These are phyloP conservation scores for Dactylonectria macrodidyma DNA, from an alignment of 2,329 filamentous ascomycete species.

Conservation along the genomic window DNA sequence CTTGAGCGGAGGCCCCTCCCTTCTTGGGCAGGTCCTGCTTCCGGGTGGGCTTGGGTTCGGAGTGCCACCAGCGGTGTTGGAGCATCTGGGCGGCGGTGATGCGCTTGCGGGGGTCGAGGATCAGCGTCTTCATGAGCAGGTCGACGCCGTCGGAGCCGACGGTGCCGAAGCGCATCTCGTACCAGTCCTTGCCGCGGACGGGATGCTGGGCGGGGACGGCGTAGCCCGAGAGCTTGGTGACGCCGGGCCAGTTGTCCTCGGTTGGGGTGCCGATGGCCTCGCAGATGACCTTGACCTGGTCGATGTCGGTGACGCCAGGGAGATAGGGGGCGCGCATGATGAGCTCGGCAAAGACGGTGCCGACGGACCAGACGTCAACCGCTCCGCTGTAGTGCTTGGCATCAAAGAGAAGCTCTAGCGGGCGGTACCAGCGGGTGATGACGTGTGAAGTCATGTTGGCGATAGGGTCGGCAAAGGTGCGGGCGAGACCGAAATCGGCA, in stretches of 20 bases:
- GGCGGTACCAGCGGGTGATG: conserved; percentile 96
- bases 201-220: conserved; percentile 77
- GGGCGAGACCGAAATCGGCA: conserved; percentile 96
- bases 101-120: conserved; percentile 88
- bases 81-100: conserved; percentile 85
- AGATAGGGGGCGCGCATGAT: conserved; percentile 87
- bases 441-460: conserved; percentile 93
- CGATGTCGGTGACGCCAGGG: conserved; percentile 86
- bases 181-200: conserved; percentile 79
- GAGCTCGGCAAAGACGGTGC: conserved; percentile 93
- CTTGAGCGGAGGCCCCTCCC: conserved; percentile 77
- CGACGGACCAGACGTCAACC: conserved; percentile 95
- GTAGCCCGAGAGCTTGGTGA: conserved; percentile 85
- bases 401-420: conserved; percentile 93
- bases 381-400: conserved; percentile 90
- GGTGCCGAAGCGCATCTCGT: conserved; percentile 82
- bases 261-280: conserved; percentile 90
- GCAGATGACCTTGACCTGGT: conserved; percentile 88
- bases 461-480: conserved; percentile 88
- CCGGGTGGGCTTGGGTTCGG: conserved; percentile 85
- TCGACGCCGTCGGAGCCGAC: conserved; percentile 89
- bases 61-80: conserved; percentile 88
- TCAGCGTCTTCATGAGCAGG: conserved; percentile 86
- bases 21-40: conserved; percentile 88
- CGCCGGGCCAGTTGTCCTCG: conserved; percentile 96